A percentile compares a stretch with the other conserved stretches of the same genome.
These are phyloP conservation scores for Wallacemonas collosoma DNA, from an alignment of 208 protist genomes.

Conservation along the genomic window DNA sequence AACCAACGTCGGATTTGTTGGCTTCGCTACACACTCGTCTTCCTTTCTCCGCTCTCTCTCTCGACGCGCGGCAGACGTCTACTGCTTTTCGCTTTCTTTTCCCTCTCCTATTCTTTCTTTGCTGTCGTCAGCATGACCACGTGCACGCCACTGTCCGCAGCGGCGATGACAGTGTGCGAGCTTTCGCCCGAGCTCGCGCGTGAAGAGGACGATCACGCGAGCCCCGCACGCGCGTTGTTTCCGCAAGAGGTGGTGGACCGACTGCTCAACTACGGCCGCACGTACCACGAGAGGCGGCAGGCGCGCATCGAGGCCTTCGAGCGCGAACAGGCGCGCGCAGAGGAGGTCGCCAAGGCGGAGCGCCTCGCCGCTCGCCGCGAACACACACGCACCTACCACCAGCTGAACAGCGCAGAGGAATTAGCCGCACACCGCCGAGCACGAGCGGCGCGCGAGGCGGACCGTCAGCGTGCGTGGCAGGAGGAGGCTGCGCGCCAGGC, in stretches of 20 bases:
- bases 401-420: slow-evolving; percentile 21
- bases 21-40: no score
- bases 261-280: slow-evolving; percentile 42
- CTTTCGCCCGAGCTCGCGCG: slow-evolving; percentile 27
- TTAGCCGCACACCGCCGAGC: slow-evolving; percentile 19
- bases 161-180: slow-evolving; percentile 30
- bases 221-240: neutral
- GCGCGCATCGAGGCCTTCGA: slow-evolving; percentile 16
- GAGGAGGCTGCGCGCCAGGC: neutral
- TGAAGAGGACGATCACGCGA: neutral
- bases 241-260: slow-evolving; percentile 42
- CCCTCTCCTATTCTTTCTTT: slow-evolving; percentile 24
- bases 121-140: slow-evolving; percentile 10
- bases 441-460: neutral
- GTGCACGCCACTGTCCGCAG: neutral
- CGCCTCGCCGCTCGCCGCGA: slow-evolving; percentile 8
- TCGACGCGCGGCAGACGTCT: no score
- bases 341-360: slow-evolving; percentile 1
- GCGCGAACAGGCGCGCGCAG: slow-evolving; percentile 4
- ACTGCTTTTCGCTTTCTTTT: slow-evolving; percentile 18
- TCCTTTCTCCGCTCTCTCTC: no score
- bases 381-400: slow-evolving; percentile 20
- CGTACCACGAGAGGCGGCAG: slow-evolving; percentile 20
- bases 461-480: slow-evolving; percentile 7
- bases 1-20: no score